Base-by-base conservation (phyloP, 2,329 filamentous ascomycete species). In the Penicillium sp. region DNA sequence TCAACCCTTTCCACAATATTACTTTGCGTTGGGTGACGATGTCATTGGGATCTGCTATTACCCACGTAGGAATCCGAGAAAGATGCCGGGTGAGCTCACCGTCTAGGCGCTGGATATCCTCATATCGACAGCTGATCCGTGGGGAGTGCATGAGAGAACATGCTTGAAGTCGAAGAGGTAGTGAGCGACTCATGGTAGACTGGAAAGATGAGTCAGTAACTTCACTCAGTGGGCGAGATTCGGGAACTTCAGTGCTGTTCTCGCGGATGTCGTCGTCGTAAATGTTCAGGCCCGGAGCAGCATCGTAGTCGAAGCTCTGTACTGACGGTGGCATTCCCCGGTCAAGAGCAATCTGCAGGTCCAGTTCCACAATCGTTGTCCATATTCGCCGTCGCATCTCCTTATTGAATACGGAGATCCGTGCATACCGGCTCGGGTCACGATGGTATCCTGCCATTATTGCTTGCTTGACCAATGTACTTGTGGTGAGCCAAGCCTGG, bases 351-450 rank as follows among this genome's bases (percentile, higher is more conserved):
- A 81, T 76, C 61, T 85, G 82, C 2, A 84, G 67, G 54, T 86
- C 83, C 27, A 85, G 69, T 61, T 86, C 82, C 10, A 82, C 70
- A 10, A 84, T 81, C 1, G 83, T 84, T 2, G 75, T 76, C 84
- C 84, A 86, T 3, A 86, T 70, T 43, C 83, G 76, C 51, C 81
- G 76, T 50, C 83, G 78, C 78, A 78, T 76, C 60, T 78, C 76
- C 52, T 72, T 72, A 33, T 77, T 73, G 55, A 78, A 78, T 1
- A 63, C 54, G 0, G 73, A 75, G 15, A 76, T 72, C 6, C 61
- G 68, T 9, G 67, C 65, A 53, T 71, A 70, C 25, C 66, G 62
- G 41, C 62, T 70, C 0, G 71, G 71, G 44, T 76, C 74, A 2
- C 75, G 68, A 63, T 85, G 82, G 46, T 84, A 75, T 0, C 83